Conservation (phyloP, 306 rosid genomes). For the Luffa aegyptiaca region DNA sequence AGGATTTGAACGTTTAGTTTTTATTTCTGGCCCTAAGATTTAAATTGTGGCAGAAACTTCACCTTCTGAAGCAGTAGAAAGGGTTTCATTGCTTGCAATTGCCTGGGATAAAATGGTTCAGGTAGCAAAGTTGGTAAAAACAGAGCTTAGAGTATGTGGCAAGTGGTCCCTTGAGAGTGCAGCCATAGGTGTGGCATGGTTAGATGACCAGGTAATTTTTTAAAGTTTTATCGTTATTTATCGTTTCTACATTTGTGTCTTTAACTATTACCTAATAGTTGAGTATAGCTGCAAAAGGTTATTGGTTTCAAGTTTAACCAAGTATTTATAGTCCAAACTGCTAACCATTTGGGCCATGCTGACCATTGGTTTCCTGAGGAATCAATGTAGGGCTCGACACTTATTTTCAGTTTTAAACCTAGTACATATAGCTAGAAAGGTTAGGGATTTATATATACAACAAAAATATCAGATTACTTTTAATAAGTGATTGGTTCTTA, state of each 20-base stretch:
- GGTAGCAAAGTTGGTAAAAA: conserved; percentile 82
- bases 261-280: neutral
- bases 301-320: neutral
- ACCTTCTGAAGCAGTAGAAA: conserved; percentile 49
- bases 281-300: neutral
- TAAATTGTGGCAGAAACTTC: conserved; percentile 34
- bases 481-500: neutral
- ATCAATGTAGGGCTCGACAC: neutral
- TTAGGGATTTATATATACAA: neutral
- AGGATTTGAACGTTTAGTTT: neutral
- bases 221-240: neutral
- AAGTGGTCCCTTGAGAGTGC: conserved; percentile 87
- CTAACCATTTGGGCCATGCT: neutral
- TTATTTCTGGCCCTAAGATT: conserved; percentile 14
- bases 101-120: conserved; percentile 94
- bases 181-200: conserved; percentile 86
- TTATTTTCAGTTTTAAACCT: neutral
- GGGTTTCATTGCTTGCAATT: conserved; percentile 86
- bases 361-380: neutral
- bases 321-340: neutral
- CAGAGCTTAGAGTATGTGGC: conserved; percentile 71
- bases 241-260: conserved; percentile 3
- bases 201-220: conserved; percentile 75
- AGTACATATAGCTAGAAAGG: neutral
- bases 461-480: neutral